Percentiles rank a stretch among this genome's conserved stretches.
These are phyloP conservation scores for Aspergillus sp. DNA, from an alignment of 2,329 filamentous ascomycete genomes.

Conservation along the genomic window DNA sequence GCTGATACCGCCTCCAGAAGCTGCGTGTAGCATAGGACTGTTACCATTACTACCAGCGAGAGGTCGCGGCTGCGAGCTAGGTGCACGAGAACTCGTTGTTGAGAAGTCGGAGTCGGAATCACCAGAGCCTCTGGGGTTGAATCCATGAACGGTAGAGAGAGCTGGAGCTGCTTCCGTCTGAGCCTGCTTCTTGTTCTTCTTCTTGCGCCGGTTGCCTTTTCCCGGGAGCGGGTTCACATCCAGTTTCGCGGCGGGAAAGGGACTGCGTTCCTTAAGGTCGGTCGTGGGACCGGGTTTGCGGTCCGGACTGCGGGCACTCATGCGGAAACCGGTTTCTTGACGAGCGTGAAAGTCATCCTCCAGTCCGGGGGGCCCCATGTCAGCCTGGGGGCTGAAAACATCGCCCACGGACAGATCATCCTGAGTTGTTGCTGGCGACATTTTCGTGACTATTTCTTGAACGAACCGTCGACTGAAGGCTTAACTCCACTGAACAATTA, in stretches of 20 bases:
- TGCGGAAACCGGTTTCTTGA: conserved; percentile 31
- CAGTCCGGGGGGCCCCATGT: conserved; percentile 32
- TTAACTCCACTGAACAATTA: not conserved
- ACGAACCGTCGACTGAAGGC: not conserved
- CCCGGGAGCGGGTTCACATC: conserved; percentile 32
- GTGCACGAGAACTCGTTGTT: conserved; percentile 39
- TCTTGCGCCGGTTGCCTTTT: conserved; percentile 37
- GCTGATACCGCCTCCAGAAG: conserved; percentile 71
- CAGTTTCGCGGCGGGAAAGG: conserved; percentile 35
- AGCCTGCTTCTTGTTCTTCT: conserved; percentile 47
- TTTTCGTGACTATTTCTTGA: conserved; percentile 5
- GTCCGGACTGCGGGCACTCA: conserved; percentile 32
- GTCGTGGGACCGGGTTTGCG: conserved; percentile 25
- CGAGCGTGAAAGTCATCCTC: conserved; percentile 29
- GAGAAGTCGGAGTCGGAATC: conserved; percentile 54
- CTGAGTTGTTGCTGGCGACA: conserved; percentile 26
- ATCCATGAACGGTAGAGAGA: conserved; percentile 49
- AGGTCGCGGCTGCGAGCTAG: conserved; percentile 35
- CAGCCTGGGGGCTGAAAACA: conserved; percentile 44
- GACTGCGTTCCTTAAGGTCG: conserved; percentile 27
- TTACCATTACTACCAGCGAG: conserved; percentile 36
- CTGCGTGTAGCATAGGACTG: conserved; percentile 57
- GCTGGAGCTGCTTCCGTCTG: conserved; percentile 36
- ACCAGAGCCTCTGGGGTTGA: conserved; percentile 48
- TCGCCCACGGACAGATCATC: conserved; percentile 46